phyloP scores from a whole-genome alignment of 495 filamentous ascomycete genomes.

The Daldinia loculata region DNA sequence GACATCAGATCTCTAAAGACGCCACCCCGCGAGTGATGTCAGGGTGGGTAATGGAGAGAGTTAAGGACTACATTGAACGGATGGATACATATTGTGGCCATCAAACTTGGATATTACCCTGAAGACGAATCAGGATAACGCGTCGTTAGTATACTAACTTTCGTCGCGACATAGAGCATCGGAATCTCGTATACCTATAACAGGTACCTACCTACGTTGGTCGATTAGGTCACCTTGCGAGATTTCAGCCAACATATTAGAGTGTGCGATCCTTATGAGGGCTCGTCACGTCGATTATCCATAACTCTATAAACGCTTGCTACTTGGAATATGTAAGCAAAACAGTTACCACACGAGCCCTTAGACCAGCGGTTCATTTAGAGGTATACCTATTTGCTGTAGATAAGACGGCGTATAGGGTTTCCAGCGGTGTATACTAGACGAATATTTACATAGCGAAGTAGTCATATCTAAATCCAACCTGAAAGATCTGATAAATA shows the following conservation, averaged over 20 bases:
- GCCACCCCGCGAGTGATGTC: slow-evolving; percentile 32
- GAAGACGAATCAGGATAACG: background rate
- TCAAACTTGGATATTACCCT: slow-evolving; percentile 40
- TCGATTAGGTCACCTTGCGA: too few relatives aligned
- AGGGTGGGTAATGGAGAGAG: slow-evolving; percentile 42
- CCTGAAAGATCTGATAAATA: background rate
- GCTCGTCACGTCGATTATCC: too few relatives aligned
- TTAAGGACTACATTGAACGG: slow-evolving; percentile 33
- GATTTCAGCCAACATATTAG: too few relatives aligned
- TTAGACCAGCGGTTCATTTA: background rate
- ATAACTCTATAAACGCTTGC: too few relatives aligned
- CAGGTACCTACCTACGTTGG: too few relatives aligned
- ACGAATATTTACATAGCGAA: background rate
- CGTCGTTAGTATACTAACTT: background rate
- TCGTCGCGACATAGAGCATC: background rate
- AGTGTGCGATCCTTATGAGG: too few relatives aligned
- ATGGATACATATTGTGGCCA: slow-evolving; percentile 37
- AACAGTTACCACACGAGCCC: background rate
- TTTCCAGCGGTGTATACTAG: background rate
- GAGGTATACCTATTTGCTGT: background rate
- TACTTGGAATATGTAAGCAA: too few relatives aligned
- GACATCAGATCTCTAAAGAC: slow-evolving; percentile 19
- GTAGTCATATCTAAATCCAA: background rate
- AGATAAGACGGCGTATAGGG: background rate
- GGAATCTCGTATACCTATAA: too few relatives aligned